Conservation (phyloP, 257 asterid genomes). For the Gentiana dahurica region DNA sequence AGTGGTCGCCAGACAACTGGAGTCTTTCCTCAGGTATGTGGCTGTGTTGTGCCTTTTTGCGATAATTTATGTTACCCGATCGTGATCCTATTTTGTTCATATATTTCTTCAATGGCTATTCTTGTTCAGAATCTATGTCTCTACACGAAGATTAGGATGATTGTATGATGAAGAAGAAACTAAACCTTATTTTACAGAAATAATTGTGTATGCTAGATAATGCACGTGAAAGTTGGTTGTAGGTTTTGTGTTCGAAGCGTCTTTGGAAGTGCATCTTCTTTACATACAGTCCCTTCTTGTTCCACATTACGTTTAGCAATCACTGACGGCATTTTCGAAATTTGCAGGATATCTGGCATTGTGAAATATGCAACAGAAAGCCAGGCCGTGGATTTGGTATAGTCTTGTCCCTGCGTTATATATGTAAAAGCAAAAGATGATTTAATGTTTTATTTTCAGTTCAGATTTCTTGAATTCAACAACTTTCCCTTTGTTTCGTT, state of each 20-base stretch:
- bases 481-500: slow-evolving; percentile 1
- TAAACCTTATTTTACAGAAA: not conserved
- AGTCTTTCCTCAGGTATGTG: slow-evolving; percentile 89
- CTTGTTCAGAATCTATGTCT: no score
- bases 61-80: not conserved
- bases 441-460: not conserved
- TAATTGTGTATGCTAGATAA: not conserved
- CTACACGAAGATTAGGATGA: no score
- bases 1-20: slow-evolving; percentile 90
- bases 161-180: not conserved
- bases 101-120: no score
- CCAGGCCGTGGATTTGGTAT: slow-evolving; percentile 99
- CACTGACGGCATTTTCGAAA: no score
- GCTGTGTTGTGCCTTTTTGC: not conserved
- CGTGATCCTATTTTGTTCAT: no score
- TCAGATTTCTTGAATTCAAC: not conserved
- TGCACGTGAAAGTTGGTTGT: no score
- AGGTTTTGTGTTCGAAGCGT: not conserved
- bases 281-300: not conserved
- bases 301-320: not conserved
- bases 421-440: no score
- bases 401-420: slow-evolving; percentile 12
- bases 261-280: not conserved
- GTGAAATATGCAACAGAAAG: slow-evolving; percentile 92
- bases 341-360: slow-evolving; percentile 95